phyloP scores from a whole-genome alignment of 2,329 filamentous ascomycete genomes.

The Pseudocercospora fuligena region DNA sequence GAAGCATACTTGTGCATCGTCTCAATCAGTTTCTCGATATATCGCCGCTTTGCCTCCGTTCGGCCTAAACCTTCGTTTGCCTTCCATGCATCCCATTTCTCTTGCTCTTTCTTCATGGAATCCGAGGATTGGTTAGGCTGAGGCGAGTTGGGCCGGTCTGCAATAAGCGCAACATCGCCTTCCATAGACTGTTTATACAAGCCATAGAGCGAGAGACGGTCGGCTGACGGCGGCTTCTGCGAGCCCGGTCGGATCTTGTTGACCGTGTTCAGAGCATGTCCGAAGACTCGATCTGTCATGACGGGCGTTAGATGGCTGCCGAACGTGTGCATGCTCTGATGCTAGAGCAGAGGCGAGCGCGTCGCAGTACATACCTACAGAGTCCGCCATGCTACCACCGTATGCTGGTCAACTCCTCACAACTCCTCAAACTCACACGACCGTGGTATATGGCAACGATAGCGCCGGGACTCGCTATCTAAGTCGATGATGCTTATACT shows the following conservation, averaged over 20 bases:
- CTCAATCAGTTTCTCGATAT: conserved; percentile 91
- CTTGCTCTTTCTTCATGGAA: conserved; percentile 43
- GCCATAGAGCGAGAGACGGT: conserved; percentile 91
- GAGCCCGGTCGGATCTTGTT: conserved; percentile 97
- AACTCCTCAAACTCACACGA: neutral
- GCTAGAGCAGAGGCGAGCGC: neutral
- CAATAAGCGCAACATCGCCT: conserved; percentile 91
- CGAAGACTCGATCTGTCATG: conserved; percentile 86
- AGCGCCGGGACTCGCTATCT: neutral
- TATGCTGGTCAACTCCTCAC: conserved; percentile 5
- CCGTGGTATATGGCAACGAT: conserved; percentile 6
- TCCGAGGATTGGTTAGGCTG: conserved; percentile 27
- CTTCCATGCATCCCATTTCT: conserved; percentile 84
- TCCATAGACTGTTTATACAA: conserved; percentile 99
- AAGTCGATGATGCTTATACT: neutral
- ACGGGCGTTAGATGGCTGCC: conserved; percentile 13
- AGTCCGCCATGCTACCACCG: conserved; percentile 36
- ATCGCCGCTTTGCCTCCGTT: conserved; percentile 91
- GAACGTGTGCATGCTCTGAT: conserved; percentile 1
- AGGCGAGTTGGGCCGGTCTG: conserved; percentile 72
- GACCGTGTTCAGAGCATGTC: conserved; percentile 97
- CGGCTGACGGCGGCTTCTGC: conserved; percentile 80
- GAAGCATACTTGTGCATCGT: conserved; percentile 97
- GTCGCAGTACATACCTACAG: conserved; percentile 33
- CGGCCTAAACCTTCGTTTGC: conserved; percentile 79